Evolutionary conservation across 1,284 basidiomycete genomes (phyloP).

Genomic region (Amylostereum chailletii): DNA sequence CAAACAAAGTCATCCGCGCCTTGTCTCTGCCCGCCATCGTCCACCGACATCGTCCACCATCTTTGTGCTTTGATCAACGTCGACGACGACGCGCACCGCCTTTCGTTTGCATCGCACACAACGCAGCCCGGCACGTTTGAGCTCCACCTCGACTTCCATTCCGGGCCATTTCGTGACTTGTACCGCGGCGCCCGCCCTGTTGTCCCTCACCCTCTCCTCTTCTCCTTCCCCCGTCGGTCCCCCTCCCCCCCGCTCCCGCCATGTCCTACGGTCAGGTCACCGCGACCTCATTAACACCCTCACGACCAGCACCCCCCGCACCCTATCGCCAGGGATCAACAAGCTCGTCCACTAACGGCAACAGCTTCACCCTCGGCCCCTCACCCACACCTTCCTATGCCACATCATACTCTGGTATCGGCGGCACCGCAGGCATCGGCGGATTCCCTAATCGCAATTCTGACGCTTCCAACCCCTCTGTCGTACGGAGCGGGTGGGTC

Average conservation of each 20-base stretch:
- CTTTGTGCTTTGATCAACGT: too few relatives aligned
- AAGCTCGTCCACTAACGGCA: conserved; percentile 5
- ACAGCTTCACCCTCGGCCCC: conserved; percentile 11
- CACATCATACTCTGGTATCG: conserved; percentile 61
- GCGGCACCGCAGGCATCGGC: conserved; percentile 65
- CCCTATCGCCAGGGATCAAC: conserved; percentile 40
- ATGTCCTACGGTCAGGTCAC: conserved; percentile 44
- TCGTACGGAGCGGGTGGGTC: conserved; percentile 63
- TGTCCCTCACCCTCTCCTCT: not conserved
- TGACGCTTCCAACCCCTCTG: conserved; percentile 28
- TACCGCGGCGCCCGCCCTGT: too few relatives aligned
- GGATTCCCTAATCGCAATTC: conserved; percentile 60
- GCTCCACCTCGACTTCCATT: too few relatives aligned
- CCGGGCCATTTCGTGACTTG: too few relatives aligned
- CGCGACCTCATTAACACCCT: conserved; percentile 41
- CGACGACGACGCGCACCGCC: too few relatives aligned
- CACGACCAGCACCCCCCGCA: conserved; percentile 59
- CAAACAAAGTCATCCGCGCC: too few relatives aligned
- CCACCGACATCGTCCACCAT: too few relatives aligned
- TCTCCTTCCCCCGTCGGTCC: conserved; percentile 1
- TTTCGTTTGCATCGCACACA: too few relatives aligned
- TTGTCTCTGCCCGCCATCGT: too few relatives aligned
- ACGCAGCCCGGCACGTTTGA: too few relatives aligned
- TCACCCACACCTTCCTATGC: conserved; percentile 52
- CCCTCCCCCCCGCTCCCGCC: conserved; percentile 9